phyloP scores from a whole-genome alignment of 2,329 filamentous ascomycete genomes.

The Hymenoscyphus occultus region DNA sequence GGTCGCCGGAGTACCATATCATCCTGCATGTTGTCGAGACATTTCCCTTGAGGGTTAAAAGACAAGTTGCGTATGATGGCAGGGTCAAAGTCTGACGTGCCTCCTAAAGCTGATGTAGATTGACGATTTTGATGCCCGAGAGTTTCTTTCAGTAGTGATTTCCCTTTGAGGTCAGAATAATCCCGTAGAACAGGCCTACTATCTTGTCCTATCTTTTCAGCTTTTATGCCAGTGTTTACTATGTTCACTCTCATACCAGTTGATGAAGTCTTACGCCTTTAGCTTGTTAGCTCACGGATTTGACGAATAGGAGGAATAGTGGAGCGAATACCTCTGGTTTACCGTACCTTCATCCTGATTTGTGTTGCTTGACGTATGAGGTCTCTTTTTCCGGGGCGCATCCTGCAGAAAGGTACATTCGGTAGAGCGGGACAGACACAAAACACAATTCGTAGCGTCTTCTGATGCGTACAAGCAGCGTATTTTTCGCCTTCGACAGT shows the following conservation, averaged over 20 bases:
- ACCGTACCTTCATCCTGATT: neutral
- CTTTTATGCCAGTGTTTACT: neutral
- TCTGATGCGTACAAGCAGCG: neutral
- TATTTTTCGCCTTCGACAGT: neutral
- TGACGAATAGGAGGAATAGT: neutral
- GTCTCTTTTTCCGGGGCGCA: neutral
- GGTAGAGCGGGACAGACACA: neutral
- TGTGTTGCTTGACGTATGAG: neutral
- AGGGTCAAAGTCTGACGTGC: neutral
- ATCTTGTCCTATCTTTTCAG: neutral
- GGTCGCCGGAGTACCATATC: neutral
- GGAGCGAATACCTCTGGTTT: neutral
- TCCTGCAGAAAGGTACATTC: neutral
- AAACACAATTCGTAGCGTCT: neutral
- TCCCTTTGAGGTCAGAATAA: neutral
- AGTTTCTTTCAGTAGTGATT: neutral
- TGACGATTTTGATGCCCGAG: neutral
- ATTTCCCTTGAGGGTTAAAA: neutral
- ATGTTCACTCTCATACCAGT: neutral
- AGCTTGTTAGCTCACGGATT: neutral
- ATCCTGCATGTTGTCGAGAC: neutral
- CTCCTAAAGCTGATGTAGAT: neutral
- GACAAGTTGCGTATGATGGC: neutral
- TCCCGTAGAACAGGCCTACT: neutral
- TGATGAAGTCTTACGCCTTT: neutral